Evolutionary conservation across 352 stramenopile genomes (phyloP).

Genomic region (Globisporangium sylvaticum): DNA sequence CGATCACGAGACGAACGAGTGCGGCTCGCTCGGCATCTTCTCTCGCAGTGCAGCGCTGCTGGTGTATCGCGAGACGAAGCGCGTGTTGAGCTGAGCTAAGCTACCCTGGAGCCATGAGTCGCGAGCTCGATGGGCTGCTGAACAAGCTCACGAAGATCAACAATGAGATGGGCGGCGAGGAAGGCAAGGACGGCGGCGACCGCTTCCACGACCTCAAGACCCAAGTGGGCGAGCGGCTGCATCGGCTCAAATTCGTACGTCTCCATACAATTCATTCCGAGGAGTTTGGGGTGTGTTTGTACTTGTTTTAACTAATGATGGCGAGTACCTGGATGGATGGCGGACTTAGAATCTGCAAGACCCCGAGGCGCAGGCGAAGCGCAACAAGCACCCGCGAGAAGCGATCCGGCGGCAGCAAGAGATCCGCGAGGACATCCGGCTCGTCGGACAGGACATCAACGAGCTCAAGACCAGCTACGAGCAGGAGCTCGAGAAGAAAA

Average conservation of each 20-base stretch:
- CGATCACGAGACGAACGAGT: neutral
- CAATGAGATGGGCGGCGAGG: slow-evolving; percentile 72
- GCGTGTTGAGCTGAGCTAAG: neutral
- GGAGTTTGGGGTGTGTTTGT: neutral
- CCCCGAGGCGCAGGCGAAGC: slow-evolving; percentile 51
- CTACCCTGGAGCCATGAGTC: slow-evolving; percentile 46
- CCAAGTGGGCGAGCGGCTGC: slow-evolving; percentile 73
- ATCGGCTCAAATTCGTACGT: slow-evolving; percentile 72
- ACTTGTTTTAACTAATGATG: neutral
- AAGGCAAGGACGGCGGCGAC: slow-evolving; percentile 61
- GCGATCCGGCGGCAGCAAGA: slow-evolving; percentile 76
- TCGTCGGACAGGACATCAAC: slow-evolving; percentile 67
- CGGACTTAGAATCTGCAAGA: slow-evolving; percentile 71
- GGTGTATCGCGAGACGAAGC: neutral
- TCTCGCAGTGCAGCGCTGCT: neutral
- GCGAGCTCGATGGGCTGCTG: slow-evolving; percentile 74
- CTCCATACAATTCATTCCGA: neutral
- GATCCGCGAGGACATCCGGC: slow-evolving; percentile 75
- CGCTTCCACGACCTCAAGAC: slow-evolving; percentile 79
- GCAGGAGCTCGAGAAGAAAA: slow-evolving; percentile 80
- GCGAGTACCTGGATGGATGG: neutral
- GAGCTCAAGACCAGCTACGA: slow-evolving; percentile 72
- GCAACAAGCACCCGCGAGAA: slow-evolving; percentile 73
- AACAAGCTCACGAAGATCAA: slow-evolving; percentile 76
- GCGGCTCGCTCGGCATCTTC: neutral